Conservation (phyloP, 805 yeast genomes). For the Pichia insulana region DNA sequence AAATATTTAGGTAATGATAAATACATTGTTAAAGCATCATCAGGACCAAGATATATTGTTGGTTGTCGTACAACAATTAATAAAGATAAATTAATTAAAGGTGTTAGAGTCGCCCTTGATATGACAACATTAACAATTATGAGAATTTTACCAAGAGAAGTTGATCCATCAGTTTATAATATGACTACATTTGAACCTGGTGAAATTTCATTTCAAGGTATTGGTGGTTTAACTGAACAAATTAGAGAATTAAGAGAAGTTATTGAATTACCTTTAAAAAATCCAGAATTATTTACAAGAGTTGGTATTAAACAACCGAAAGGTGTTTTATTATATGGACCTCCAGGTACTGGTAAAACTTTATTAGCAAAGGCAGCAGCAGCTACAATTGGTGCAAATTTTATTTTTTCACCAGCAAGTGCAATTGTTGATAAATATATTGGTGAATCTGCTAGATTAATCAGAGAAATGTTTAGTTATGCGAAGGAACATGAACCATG, state of each 20-base stretch:
- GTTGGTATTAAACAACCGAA: constrained; percentile 99
- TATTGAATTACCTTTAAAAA: constrained; percentile 91
- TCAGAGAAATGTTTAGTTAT: constrained; percentile 96
- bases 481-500: constrained; percentile 98
- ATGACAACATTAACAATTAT: constrained; percentile 96
- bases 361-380: constrained; percentile 96
- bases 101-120: constrained; percentile 92
- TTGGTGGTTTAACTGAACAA: constrained; percentile 95
- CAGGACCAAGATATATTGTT: constrained; percentile 96
- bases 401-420: constrained; percentile 96
- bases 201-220: constrained; percentile 85
- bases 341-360: constrained; percentile 98
- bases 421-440: constrained; percentile 97
- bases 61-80: constrained; percentile 93
- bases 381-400: constrained; percentile 96
- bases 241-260: constrained; percentile 95
- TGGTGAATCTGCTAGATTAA: constrained; percentile 94
- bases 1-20: constrained; percentile 92
- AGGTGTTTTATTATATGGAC: constrained; percentile 93
- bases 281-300: constrained; percentile 90
- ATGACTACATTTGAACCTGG: constrained; percentile 99
- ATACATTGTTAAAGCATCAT: constrained; percentile 90
- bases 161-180: constrained; percentile 94
- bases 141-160: constrained; percentile 96
- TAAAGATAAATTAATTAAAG: constrained; percentile 75